A percentile compares a stretch with the other conserved stretches of the same genome.
Evolutionary conservation across 768 basidiomycete genomes (phyloP).

Genomic region (Cystobasidium tubakii): DNA sequence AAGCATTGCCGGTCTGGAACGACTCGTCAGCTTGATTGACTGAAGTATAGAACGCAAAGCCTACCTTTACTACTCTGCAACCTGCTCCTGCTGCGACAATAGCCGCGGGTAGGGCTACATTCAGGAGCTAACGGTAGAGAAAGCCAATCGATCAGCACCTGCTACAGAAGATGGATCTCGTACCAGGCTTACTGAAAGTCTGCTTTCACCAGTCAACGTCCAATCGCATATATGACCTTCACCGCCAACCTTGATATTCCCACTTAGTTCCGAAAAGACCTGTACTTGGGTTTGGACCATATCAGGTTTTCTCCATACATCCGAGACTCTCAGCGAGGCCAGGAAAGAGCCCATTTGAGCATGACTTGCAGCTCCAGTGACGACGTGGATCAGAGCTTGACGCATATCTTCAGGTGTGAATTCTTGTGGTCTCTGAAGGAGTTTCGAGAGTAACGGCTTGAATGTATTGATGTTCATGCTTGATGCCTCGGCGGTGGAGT

Average conservation of each 20-base stretch:
- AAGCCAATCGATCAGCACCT: constrained; percentile 89
- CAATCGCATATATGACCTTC: constrained; percentile 50
- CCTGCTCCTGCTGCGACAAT: constrained; percentile 93
- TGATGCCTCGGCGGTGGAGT: not conserved
- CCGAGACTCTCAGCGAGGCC: constrained; percentile 72
- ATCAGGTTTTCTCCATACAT: constrained; percentile 68
- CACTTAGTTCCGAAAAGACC: constrained; percentile 64
- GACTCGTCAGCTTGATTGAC: not conserved
- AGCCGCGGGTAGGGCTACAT: constrained; percentile 89
- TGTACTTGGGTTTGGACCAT: constrained; percentile 72
- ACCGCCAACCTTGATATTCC: constrained; percentile 59
- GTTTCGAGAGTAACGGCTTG: constrained; percentile 66
- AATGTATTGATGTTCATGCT: constrained; percentile 56
- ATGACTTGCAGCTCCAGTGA: constrained; percentile 58
- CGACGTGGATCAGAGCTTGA: constrained; percentile 55
- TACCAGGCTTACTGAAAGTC: constrained; percentile 33
- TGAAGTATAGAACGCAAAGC: constrained; percentile 36
- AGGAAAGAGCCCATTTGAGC: constrained; percentile 84
- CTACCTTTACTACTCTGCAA: constrained; percentile 82
- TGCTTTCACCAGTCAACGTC: constrained; percentile 27
- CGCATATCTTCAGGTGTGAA: constrained; percentile 61
- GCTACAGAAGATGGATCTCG: constrained; percentile 67
- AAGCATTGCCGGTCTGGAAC: constrained; percentile 66
- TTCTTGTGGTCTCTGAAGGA: constrained; percentile 52
- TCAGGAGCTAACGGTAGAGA: constrained; percentile 59